Evolutionary conservation across 768 basidiomycete genomes (phyloP).

Genomic region (Pilatotrama ljubarskyi): DNA sequence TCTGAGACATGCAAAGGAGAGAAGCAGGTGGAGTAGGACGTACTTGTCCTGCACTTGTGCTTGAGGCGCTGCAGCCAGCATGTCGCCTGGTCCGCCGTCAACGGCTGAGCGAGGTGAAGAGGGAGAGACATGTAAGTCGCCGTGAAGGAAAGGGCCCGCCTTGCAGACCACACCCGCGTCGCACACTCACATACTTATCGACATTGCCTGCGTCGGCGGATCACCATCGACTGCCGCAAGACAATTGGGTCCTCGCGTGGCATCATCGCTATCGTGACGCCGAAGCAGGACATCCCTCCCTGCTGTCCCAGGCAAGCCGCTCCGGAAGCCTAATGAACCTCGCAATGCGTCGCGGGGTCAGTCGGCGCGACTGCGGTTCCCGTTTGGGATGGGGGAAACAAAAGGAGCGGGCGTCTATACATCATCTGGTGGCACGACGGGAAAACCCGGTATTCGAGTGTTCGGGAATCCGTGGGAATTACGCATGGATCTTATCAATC

Average conservation of each 20-base stretch:
- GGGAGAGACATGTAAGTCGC: neutral
- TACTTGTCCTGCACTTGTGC: neutral
- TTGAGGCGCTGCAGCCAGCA: conserved; percentile 6
- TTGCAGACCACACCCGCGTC: neutral
- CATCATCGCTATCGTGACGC: neutral
- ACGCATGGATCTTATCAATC: too few species aligned
- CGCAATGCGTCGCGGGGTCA: neutral
- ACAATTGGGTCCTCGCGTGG: conserved; percentile 16
- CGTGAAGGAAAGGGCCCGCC: conserved; percentile 20
- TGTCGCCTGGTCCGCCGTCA: conserved; percentile 12
- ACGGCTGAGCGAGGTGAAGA: conserved; percentile 12
- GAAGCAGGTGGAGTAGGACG: neutral
- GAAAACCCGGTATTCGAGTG: too few species aligned
- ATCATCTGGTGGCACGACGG: neutral
- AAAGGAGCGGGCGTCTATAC: neutral
- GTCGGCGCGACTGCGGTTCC: neutral
- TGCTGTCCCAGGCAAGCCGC: neutral
- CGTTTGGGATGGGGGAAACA: neutral
- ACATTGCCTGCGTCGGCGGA: neutral
- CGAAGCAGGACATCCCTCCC: neutral
- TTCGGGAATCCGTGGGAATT: too few species aligned
- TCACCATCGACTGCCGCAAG: neutral
- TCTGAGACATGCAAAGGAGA: too few species aligned
- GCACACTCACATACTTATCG: conserved; percentile 8
- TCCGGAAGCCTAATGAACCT: neutral